A percentile compares a stretch with the other conserved stretches of the same genome.
Conservation (phyloP, 805 yeast species). For the Candida suzukii region DNA sequence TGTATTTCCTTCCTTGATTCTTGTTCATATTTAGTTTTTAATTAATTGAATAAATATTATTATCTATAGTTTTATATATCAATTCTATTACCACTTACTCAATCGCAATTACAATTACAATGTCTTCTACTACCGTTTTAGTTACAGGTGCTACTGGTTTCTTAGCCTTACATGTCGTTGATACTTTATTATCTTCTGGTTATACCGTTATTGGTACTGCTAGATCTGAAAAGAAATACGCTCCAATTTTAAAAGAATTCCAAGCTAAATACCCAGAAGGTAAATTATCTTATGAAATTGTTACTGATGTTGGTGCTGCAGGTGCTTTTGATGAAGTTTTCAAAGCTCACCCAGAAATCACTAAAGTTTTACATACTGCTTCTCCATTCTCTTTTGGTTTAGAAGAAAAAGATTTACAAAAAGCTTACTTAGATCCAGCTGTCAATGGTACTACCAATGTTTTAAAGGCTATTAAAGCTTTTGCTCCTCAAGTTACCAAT, state of each 20-base stretch:
- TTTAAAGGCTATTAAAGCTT: slow-evolving; percentile 31
- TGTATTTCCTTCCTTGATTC: too few relatives aligned
- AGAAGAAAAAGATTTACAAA: slow-evolving; percentile 30
- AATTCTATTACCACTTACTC: too few relatives aligned
- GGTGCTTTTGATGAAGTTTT: slow-evolving; percentile 43
- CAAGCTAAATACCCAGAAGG: slow-evolving; percentile 8
- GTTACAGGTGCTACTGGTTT: slow-evolving; percentile 1
- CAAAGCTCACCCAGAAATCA: slow-evolving; percentile 32
- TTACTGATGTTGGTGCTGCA: slow-evolving; percentile 22
- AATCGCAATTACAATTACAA: background rate
- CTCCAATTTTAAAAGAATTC: slow-evolving; percentile 2
- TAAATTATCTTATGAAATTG: slow-evolving; percentile 24
- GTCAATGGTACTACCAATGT: slow-evolving; percentile 39
- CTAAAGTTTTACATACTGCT: slow-evolving; percentile 41
- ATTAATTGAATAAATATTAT: too few relatives aligned
- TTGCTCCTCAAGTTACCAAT: slow-evolving; percentile 32
- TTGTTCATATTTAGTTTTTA: too few relatives aligned
- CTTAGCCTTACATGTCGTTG: slow-evolving; percentile 20
- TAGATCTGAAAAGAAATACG: slow-evolving; percentile 10
- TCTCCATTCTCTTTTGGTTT: slow-evolving; percentile 34
- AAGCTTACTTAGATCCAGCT: slow-evolving; percentile 41
- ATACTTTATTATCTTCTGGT: slow-evolving; percentile 17
- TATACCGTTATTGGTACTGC: slow-evolving; percentile 23
- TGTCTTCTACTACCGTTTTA: slow-evolving; percentile 3
- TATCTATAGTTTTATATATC: too few relatives aligned